Base-by-base conservation (phyloP, 768 basidiomycete genomes). In the Wakefieldia striispora region DNA sequence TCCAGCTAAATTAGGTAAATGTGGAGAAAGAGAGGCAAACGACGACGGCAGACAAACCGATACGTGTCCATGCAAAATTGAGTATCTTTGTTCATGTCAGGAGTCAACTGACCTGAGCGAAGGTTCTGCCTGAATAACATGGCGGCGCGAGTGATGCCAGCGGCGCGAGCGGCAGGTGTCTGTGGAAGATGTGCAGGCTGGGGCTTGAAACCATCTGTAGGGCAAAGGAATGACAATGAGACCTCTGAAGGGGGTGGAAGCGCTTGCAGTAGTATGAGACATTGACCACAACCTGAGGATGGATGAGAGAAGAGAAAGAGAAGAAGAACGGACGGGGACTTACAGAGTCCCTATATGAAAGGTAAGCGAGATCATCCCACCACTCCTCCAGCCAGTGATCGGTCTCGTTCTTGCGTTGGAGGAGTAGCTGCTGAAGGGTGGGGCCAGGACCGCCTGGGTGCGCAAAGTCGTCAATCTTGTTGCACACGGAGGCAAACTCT, bases 201-300 rank as follows among this genome's bases (percentile, higher is more conserved):
- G 19, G 73, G 71, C 55, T 84, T 75, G 55, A 93, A 93, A 14
- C 91, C 91, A 72, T 91, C 90, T 93, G 44, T 33, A 45, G n/a
- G 43, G 19, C 23, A 16, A 43, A 49, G 20, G 31, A 13, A 14
- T 51, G 57, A 44, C 33, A 49, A 40, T 19, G 39, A 48, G 48
- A 41, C 16, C 6, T 17, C n/a, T 34, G 12, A 37, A 48, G n/a
- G 45, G 17, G 17, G 19, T 11, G 9, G 31, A n/a, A 7, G 24
- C 26, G 55, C 79, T 46, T 66, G 87, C 94, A 97, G 58, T 91
- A 97, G 69, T 97, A 95, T n/a, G 90, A 94, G 11, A 95, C 91
- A 58, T 95, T 91, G 35, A 95, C 77, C 1, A 95, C 84, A 47
- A 93, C 85, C 84, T 82, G 34, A 51, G 13, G 34, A 36, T 33